phyloP scores from a whole-genome alignment of 1,139 yeast species.

The Lipomyces yarrowii region DNA sequence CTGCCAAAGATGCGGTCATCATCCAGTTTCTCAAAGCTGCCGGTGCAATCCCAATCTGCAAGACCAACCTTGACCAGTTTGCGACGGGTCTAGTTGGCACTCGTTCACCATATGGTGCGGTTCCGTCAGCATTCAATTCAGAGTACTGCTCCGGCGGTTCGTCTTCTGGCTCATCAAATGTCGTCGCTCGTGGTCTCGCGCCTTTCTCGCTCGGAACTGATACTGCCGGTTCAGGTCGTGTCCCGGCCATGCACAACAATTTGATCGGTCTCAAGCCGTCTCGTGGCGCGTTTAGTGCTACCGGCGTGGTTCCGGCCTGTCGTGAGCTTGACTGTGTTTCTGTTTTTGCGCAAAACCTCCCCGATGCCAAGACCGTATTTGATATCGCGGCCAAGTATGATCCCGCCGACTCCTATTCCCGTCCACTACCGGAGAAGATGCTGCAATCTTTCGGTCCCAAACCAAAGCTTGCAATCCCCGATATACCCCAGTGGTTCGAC shows the following conservation, averaged over 20 bases:
- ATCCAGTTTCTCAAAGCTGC: constrained; percentile 71
- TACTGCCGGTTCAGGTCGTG: constrained; percentile 98
- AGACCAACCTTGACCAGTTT: constrained; percentile 92
- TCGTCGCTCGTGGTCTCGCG: constrained; percentile 84
- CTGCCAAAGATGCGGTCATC: constrained; percentile 71
- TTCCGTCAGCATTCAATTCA: constrained; percentile 72
- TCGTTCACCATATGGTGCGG: constrained; percentile 89
- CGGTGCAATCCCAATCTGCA: constrained; percentile 90
- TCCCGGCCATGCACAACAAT: constrained; percentile 95
- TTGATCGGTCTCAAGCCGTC: constrained; percentile 91
- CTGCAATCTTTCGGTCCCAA: constrained; percentile 55
- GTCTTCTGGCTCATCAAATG: constrained; percentile 92
- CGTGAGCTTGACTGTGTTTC: constrained; percentile 92
- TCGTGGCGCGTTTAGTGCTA: constrained; percentile 78
- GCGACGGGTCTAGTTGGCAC: constrained; percentile 97
- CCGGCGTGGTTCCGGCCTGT: constrained; percentile 97
- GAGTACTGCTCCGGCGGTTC: constrained; percentile 92
- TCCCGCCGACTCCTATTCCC: constrained; percentile 72
- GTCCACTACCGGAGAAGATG: constrained; percentile 73
- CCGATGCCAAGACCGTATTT: constrained; percentile 81
- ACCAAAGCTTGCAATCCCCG: constrained; percentile 76
- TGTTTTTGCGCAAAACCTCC: constrained; percentile 70
- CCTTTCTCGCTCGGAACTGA: constrained; percentile 92
- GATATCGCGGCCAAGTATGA: constrained; percentile 73
- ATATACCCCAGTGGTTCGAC: constrained; percentile 72